Conservation (phyloP, 371 early-diverging fungal species). For the Fennellomyces sp. region DNA sequence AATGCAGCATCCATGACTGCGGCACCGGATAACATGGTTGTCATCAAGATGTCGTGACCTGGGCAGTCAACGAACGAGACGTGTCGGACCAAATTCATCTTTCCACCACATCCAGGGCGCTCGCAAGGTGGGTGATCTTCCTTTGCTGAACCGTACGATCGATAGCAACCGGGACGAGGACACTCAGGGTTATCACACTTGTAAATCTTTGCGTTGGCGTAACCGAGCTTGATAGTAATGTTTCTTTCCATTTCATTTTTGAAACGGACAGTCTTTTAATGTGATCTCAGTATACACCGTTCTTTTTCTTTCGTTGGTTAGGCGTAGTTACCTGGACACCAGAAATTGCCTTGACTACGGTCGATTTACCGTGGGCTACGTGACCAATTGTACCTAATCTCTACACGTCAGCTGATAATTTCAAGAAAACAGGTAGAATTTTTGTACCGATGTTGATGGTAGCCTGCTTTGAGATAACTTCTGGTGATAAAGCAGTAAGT, state of each 20-base stretch:
- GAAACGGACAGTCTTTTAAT: slow-evolving; percentile 98
- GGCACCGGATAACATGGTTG: slow-evolving; percentile 99
- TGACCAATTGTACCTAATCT: slow-evolving; percentile 99
- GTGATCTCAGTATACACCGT: not conserved
- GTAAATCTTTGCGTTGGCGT: slow-evolving; percentile 99
- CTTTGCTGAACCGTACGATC: slow-evolving; percentile 85
- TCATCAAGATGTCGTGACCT: slow-evolving; percentile 99
- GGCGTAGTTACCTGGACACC: slow-evolving; percentile 83
- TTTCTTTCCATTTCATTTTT: slow-evolving; percentile 99
- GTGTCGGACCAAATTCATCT: slow-evolving; percentile 91
- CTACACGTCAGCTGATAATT: no score
- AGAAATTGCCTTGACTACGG: slow-evolving; percentile 99
- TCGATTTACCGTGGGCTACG: slow-evolving; percentile 99
- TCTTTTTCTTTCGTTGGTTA: not conserved
- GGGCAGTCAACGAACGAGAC: slow-evolving; percentile 99
- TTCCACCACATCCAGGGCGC: slow-evolving; percentile 88
- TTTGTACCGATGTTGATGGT: slow-evolving; percentile 97
- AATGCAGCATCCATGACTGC: slow-evolving; percentile 99
- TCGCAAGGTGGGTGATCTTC: slow-evolving; percentile 93
- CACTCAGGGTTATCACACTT: slow-evolving; percentile 94
- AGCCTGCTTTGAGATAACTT: slow-evolving; percentile 97
- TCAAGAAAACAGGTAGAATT: not conserved
- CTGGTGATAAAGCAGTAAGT: slow-evolving; percentile 81
- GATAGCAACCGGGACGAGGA: slow-evolving; percentile 97
- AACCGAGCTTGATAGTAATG: slow-evolving; percentile 99